Evolutionary conservation across 345 rosid species (phyloP).

Genomic region (Populus davidiana): DNA sequence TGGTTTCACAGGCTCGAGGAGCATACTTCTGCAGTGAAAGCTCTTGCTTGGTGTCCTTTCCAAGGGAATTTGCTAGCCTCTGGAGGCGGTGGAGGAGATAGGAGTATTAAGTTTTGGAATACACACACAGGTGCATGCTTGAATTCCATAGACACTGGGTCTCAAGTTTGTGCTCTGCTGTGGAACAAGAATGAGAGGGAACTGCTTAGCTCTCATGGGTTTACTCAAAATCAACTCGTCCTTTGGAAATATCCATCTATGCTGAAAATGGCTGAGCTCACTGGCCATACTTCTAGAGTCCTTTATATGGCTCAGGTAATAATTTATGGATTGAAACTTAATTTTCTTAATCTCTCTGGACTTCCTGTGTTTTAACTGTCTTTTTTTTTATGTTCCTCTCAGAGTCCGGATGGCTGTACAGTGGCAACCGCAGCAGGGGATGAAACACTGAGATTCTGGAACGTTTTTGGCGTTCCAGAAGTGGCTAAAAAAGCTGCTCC

Average conservation of each 20-base stretch:
- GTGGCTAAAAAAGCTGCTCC: slow-evolving; percentile 51
- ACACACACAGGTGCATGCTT: slow-evolving; percentile 19
- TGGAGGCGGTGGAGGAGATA: slow-evolving; percentile 18
- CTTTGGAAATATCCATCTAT: slow-evolving; percentile 50
- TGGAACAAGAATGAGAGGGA: slow-evolving; percentile 51
- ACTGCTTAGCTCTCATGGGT: slow-evolving; percentile 48
- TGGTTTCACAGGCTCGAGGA: slow-evolving; percentile 53
- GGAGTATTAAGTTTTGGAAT: slow-evolving; percentile 19
- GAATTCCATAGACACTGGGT: slow-evolving; percentile 33
- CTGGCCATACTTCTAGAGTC: slow-evolving; percentile 43
- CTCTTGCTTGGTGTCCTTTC: slow-evolving; percentile 61
- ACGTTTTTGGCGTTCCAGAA: slow-evolving; percentile 63
- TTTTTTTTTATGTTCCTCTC: background rate
- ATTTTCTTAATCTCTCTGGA: background rate
- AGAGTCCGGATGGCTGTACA: slow-evolving; percentile 74
- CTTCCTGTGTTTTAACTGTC: background rate
- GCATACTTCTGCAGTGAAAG: slow-evolving; percentile 50
- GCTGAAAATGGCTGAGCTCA: slow-evolving; percentile 42
- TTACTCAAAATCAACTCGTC: slow-evolving; percentile 40
- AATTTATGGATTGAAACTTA: no score
- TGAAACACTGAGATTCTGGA: slow-evolving; percentile 69
- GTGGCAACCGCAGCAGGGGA: slow-evolving; percentile 82
- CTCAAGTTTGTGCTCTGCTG: slow-evolving; percentile 41
- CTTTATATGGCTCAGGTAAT: slow-evolving; percentile 47
- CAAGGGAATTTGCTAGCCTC: slow-evolving; percentile 45